Evolutionary conservation across 495 filamentous ascomycete genomes (phyloP).

Genomic region (Penicillium atrosanguineum): DNA sequence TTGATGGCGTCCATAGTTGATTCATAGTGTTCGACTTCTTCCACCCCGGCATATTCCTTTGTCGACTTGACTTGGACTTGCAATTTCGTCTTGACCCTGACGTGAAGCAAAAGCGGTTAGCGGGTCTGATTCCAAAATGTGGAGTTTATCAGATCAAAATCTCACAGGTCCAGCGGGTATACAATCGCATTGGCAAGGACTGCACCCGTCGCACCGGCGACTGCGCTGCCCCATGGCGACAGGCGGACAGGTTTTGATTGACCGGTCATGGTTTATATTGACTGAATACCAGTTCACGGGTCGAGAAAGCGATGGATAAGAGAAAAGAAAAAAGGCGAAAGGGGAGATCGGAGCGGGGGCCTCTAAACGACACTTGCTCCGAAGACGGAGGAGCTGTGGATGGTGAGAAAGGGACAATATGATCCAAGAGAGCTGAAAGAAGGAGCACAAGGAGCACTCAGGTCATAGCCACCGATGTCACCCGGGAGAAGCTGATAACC

Average conservation of each 20-base stretch:
- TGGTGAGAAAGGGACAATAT: neutral
- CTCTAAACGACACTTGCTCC: constrained; percentile 12
- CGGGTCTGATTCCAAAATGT: neutral
- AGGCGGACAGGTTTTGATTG: constrained; percentile 77
- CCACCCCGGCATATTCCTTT: constrained; percentile 26
- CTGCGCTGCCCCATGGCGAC: constrained; percentile 89
- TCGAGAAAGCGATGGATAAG: constrained; percentile 4
- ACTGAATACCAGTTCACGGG: neutral
- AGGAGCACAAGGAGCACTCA: constrained; percentile 1
- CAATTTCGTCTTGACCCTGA: constrained; percentile 90
- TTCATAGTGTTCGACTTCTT: constrained; percentile 68
- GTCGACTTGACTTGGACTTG: constrained; percentile 86
- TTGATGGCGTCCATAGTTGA: constrained; percentile 83
- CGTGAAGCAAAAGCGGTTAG: constrained; percentile 13
- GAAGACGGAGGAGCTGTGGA: constrained; percentile 5
- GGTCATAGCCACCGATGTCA: constrained; percentile 20
- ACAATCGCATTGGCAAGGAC: constrained; percentile 94
- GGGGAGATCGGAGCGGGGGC: constrained; percentile 24
- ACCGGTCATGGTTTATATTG: constrained; percentile 58
- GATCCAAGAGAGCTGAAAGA: neutral
- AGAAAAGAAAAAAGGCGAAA: constrained; percentile 12
- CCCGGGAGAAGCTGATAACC: constrained; percentile 14
- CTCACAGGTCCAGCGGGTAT: constrained; percentile 93
- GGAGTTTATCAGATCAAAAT: neutral
- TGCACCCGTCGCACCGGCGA: constrained; percentile 90